phyloP scores from a whole-genome alignment of 2,329 filamentous ascomycete genomes.

The Claviceps sp. region DNA sequence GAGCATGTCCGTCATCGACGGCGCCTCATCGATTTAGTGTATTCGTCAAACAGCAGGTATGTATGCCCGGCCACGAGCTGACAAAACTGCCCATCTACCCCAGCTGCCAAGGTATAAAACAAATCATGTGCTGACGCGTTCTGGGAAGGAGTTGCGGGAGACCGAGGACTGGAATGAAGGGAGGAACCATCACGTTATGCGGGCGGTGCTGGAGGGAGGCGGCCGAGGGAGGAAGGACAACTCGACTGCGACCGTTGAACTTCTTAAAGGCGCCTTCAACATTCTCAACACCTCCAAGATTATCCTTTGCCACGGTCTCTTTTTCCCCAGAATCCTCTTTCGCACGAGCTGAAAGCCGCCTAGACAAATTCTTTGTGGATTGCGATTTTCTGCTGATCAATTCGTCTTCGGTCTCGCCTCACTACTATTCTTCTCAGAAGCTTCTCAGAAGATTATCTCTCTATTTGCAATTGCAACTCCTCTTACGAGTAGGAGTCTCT shows the following conservation, averaged over 20 bases:
- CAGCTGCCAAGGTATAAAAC: neutral
- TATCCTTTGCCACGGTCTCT: neutral
- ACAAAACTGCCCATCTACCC: neutral
- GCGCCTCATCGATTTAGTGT: neutral
- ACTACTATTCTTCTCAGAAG: too few species aligned
- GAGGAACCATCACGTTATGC: neutral
- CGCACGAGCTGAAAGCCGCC: too few species aligned
- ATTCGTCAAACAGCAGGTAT: neutral
- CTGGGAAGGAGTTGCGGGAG: too few species aligned
- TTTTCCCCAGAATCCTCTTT: too few species aligned
- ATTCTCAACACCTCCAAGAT: neutral
- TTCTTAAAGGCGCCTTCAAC: neutral
- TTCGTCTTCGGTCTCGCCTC: too few species aligned
- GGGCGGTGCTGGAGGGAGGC: neutral
- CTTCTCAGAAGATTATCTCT: too few species aligned
- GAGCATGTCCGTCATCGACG: neutral
- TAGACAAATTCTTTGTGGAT: too few species aligned
- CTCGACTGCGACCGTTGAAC: neutral
- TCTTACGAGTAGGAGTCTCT: too few species aligned
- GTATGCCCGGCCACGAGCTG: neutral
- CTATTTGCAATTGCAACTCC: too few species aligned
- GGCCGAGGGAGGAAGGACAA: neutral
- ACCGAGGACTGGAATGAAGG: conserved; percentile 2
- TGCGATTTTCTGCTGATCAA: too few species aligned
- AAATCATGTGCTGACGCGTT: neutral